phyloP scores from a whole-genome alignment of 2,329 filamentous ascomycete species.

The Tolypocladium capitatum region DNA sequence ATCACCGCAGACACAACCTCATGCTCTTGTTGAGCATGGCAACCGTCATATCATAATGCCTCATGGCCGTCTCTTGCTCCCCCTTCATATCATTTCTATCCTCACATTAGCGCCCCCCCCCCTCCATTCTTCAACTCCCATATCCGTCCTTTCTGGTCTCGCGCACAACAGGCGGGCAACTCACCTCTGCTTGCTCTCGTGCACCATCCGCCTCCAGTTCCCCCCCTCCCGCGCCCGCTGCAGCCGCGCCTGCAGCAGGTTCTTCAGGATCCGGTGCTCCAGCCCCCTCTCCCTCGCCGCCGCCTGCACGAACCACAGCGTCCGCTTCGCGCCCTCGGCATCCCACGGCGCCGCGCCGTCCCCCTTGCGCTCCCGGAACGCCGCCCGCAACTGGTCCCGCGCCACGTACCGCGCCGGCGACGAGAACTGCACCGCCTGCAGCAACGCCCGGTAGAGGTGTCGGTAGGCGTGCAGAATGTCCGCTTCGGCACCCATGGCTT shows the following conservation, averaged over 20 bases:
- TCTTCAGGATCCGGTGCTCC: constrained; percentile 62
- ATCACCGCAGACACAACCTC: constrained; percentile 47
- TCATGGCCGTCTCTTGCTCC: constrained; percentile 25
- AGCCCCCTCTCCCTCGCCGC: constrained; percentile 50
- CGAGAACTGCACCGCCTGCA: constrained; percentile 61
- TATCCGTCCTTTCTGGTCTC: not conserved
- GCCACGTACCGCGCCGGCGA: constrained; percentile 52
- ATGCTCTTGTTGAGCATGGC: constrained; percentile 63
- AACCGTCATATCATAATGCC: constrained; percentile 56
- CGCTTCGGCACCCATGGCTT: constrained; percentile 11
- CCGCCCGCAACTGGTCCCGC: constrained; percentile 43
- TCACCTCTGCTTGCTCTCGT: constrained; percentile 12
- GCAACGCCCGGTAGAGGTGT: constrained; percentile 48
- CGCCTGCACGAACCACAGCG: constrained; percentile 55
- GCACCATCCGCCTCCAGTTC: constrained; percentile 9
- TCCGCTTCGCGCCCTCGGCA: constrained; percentile 42
- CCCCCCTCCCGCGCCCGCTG: constrained; percentile 4
- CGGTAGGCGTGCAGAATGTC: constrained; percentile 55
- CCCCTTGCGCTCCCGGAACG: constrained; percentile 35
- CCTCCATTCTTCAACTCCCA: not conserved
- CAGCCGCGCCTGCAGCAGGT: constrained; percentile 34
- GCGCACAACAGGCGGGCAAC: constrained; percentile 3
- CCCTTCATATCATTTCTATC: constrained; percentile 8
- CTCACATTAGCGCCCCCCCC: not conserved
- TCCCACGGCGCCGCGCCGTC: constrained; percentile 27